Percentiles rank a stretch among this genome's conserved stretches.
These are phyloP conservation scores for Cyclotella kingstonii DNA, from an alignment of 108 stramenopile genomes.

Conservation along the genomic window DNA sequence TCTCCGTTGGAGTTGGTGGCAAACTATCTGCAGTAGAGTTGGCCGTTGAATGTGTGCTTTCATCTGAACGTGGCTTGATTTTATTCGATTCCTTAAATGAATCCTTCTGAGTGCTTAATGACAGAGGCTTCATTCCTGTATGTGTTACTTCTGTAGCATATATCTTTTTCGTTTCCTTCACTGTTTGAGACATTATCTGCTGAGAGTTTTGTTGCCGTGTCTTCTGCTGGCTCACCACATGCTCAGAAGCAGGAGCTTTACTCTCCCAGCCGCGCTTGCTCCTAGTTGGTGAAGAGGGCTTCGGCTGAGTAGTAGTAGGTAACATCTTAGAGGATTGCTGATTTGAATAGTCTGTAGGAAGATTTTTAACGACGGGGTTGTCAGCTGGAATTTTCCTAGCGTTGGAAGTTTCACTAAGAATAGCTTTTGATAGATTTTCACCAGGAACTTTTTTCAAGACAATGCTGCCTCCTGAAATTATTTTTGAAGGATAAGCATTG, in stretches of 20 bases:
- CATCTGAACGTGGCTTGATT: constrained; percentile 26
- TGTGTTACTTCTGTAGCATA: constrained; percentile 5
- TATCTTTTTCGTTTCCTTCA: constrained; percentile 18
- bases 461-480: neutral
- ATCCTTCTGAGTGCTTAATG: constrained; percentile 3
- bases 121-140: neutral
- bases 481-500: neutral
- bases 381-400: constrained; percentile 18
- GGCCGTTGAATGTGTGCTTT: constrained; percentile 33
- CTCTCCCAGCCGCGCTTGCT: constrained; percentile 73
- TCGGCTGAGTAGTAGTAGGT: constrained; percentile 2
- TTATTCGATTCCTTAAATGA: constrained; percentile 13
- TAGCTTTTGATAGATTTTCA: constrained; percentile 22
- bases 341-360: constrained; percentile 46
- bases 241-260: constrained; percentile 24
- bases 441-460: constrained; percentile 21
- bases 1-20: constrained; percentile 22
- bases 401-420: constrained; percentile 12
- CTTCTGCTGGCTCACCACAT: constrained; percentile 22
- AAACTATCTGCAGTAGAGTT: constrained; percentile 36
- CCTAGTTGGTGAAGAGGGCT: constrained; percentile 11
- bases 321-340: too few species aligned
- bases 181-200: neutral
- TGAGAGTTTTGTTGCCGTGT: constrained; percentile 10
- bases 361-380: constrained; percentile 29